Evolutionary conservation across 805 yeast genomes (phyloP).

Genomic region (Kodamaea restingae): DNA sequence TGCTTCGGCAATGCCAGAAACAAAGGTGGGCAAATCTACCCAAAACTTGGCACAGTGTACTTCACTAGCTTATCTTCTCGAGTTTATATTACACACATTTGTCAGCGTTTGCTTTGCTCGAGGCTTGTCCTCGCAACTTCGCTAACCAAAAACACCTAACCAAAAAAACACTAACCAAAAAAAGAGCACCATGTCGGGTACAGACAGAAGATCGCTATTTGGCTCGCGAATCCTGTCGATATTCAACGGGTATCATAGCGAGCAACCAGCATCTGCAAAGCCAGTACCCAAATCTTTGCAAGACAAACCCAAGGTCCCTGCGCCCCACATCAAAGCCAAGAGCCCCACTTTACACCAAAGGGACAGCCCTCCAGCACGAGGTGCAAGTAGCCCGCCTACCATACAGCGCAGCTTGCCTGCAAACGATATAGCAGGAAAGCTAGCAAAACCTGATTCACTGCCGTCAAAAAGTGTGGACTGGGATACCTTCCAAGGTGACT

Average conservation of each 20-base stretch:
- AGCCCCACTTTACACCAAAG: background rate
- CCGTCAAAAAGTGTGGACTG: background rate
- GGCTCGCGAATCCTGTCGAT: conserved; percentile 31
- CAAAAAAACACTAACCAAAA: background rate
- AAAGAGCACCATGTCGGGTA: conserved; percentile 6
- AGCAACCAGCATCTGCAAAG: conserved; percentile 7
- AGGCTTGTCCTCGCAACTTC: too few relatives aligned
- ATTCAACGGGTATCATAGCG: conserved; percentile 17
- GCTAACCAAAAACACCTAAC: background rate
- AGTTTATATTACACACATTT: too few relatives aligned
- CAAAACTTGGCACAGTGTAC: too few relatives aligned
- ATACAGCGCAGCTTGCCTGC: background rate
- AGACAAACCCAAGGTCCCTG: background rate
- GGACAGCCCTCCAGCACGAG: background rate
- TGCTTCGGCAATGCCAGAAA: too few relatives aligned
- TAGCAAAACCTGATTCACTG: background rate
- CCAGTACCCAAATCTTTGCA: conserved; percentile 1
- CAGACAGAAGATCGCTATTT: conserved; percentile 20
- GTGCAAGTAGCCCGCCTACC: background rate
- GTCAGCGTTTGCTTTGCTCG: too few relatives aligned
- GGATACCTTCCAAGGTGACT: background rate
- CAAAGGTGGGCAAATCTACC: too few relatives aligned
- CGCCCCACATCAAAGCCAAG: background rate
- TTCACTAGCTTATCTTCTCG: too few relatives aligned
- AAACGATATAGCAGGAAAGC: background rate